Evolutionary conservation across 345 rosid species (phyloP).

Genomic region (Eucalyptus regnans): DNA sequence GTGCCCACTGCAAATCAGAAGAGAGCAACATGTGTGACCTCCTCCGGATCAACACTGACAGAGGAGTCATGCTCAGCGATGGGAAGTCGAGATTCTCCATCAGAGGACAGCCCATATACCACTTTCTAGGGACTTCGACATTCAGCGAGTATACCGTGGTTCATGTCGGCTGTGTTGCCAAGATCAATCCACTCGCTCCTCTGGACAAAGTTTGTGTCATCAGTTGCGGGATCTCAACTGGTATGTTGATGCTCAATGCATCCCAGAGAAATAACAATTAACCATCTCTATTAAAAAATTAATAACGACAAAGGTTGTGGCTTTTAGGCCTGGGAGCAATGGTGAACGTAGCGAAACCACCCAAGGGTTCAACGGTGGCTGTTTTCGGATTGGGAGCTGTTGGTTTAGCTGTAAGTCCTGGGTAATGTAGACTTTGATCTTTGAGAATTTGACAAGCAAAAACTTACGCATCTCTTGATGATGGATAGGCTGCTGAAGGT

Average conservation of each 20-base stretch:
- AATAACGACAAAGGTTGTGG: background rate
- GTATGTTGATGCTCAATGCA: background rate
- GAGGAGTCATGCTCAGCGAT: conserved; percentile 23
- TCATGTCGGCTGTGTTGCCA: conserved; percentile 17
- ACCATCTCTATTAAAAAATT: background rate
- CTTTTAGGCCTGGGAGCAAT: conserved; percentile 22
- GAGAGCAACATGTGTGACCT: conserved; percentile 31
- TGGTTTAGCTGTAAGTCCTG: conserved; percentile 21
- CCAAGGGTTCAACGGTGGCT: conserved; percentile 14
- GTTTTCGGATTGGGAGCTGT: conserved; percentile 36
- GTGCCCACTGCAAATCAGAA: conserved; percentile 21
- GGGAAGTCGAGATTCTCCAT: conserved; percentile 21
- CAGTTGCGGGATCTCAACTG: conserved; percentile 27
- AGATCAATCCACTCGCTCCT: conserved; percentile 21
- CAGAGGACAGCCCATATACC: conserved; percentile 14
- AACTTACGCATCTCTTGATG: background rate
- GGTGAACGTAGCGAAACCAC: conserved; percentile 29
- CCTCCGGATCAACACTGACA: conserved; percentile 13
- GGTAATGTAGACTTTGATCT: background rate
- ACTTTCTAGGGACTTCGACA: conserved; percentile 23
- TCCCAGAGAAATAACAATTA: background rate
- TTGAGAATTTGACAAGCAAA: background rate
- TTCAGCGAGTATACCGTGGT: conserved; percentile 24
- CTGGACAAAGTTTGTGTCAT: conserved; percentile 25
- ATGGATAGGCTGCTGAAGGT: conserved; percentile 26